A percentile compares a stretch with the other conserved stretches of the same genome.
Evolutionary conservation across 2,329 filamentous ascomycete genomes (phyloP).

Genomic region (Aphanocladium album): DNA sequence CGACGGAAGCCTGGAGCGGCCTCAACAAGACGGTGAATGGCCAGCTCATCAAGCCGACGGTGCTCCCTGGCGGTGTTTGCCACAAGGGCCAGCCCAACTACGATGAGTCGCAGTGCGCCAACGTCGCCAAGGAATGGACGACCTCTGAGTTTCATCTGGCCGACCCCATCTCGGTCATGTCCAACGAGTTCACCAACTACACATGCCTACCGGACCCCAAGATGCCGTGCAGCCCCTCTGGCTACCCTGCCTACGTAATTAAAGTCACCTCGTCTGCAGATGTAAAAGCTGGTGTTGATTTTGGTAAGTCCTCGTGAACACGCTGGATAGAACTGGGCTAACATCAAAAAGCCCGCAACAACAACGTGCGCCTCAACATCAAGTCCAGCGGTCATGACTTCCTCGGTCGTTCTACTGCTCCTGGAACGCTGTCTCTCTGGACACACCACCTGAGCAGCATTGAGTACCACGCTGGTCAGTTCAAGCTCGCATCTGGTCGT

Average conservation of each 20-base stretch:
- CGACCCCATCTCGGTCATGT: slow-evolving; percentile 28
- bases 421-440: slow-evolving; percentile 51
- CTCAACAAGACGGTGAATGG: slow-evolving; percentile 7
- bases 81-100: slow-evolving; percentile 24
- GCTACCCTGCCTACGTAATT: slow-evolving; percentile 33
- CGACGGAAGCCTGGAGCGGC: not conserved
- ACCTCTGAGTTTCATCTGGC: slow-evolving; percentile 24
- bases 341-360: slow-evolving; percentile 28
- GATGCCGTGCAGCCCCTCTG: slow-evolving; percentile 28
- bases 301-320: no score
- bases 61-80: slow-evolving; percentile 25
- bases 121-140: slow-evolving; percentile 21
- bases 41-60: not conserved
- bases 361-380: slow-evolving; percentile 38
- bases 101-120: slow-evolving; percentile 23
- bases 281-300: slow-evolving; percentile 33
- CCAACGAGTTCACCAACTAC: slow-evolving; percentile 44
- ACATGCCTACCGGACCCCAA: slow-evolving; percentile 41
- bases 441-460: slow-evolving; percentile 41
- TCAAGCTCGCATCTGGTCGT: slow-evolving; percentile 37
- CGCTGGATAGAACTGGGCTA: not conserved
- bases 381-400: slow-evolving; percentile 40
- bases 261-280: slow-evolving; percentile 30
- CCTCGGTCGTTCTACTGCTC: slow-evolving; percentile 40
- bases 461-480: slow-evolving; percentile 32